Percentiles rank a stretch among this genome's conserved stretches.
phyloP scores from a whole-genome alignment of 352 stramenopile genomes.

The Phytophthora ramorum region DNA sequence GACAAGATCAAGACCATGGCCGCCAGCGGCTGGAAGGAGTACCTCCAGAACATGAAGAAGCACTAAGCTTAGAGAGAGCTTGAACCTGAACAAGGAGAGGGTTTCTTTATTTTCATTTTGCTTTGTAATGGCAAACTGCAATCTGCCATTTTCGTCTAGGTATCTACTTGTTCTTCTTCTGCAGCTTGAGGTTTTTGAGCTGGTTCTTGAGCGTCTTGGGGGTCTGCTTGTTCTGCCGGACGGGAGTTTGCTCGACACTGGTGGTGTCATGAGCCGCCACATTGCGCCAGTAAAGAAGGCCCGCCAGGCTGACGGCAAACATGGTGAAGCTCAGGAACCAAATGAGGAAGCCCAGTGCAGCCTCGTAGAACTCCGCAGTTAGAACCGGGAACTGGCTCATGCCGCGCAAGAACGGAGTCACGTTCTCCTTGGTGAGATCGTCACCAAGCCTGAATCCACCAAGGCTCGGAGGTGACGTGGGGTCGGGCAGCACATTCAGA shows the following conservation, averaged over 20 bases:
- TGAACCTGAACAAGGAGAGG: slow-evolving; percentile 25
- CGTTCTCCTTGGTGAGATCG: slow-evolving; percentile 49
- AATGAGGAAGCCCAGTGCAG: slow-evolving; percentile 72
- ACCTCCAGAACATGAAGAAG: slow-evolving; percentile 80
- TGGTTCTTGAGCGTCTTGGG: slow-evolving; percentile 79
- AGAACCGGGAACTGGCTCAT: slow-evolving; percentile 72
- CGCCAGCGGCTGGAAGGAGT: slow-evolving; percentile 91
- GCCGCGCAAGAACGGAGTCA: slow-evolving; percentile 65
- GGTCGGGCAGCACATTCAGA: slow-evolving; percentile 48
- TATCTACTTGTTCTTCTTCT: slow-evolving; percentile 63
- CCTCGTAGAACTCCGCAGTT: slow-evolving; percentile 62
- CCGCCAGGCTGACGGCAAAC: slow-evolving; percentile 67
- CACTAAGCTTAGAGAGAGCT: slow-evolving; percentile 43
- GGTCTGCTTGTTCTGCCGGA: slow-evolving; percentile 65
- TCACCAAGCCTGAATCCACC: slow-evolving; percentile 65
- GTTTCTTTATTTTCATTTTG: slow-evolving; percentile 35
- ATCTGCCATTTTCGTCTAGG: slow-evolving; percentile 14
- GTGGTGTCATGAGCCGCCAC: slow-evolving; percentile 43
- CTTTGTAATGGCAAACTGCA: slow-evolving; percentile 1
- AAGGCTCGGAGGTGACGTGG: slow-evolving; percentile 47
- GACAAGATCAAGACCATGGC: slow-evolving; percentile 92
- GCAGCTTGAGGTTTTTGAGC: slow-evolving; percentile 71
- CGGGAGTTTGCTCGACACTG: slow-evolving; percentile 21
- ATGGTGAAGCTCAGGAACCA: slow-evolving; percentile 75
- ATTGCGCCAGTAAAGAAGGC: slow-evolving; percentile 77